Base-by-base conservation (phyloP, 2,329 filamentous ascomycete species). In the Clonostachys rhizophaga region DNA sequence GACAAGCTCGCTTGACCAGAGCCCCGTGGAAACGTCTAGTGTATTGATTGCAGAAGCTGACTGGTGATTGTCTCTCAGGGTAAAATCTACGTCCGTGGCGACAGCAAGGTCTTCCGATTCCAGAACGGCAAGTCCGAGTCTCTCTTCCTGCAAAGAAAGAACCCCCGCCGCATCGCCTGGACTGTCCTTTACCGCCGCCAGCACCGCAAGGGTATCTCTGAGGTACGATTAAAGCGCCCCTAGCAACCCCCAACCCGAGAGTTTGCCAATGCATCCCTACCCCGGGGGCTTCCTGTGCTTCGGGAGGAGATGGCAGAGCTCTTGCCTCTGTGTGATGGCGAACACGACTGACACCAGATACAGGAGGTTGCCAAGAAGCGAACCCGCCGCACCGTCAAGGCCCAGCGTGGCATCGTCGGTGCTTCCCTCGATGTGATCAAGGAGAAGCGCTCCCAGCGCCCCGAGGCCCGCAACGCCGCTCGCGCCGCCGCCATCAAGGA, bases 71-170 rank as follows among this genome's bases (percentile, higher is more conserved):
- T 45, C 66, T 69, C 71, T 69, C 71, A 97, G 94, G 94, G 94
- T 82, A 97, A 97, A 84, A 88, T 99, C 81, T 99, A 92, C 82
- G 81, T 99, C 84, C 91, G 94, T 77, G 91, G 92, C 72, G 94
- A 99, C 84, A 95, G 89, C 91, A 99, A 97, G 84, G 86, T 97
- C 83, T 99, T 99, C 89, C 91, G 94, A 72, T 99, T 99, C 89
- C 91, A 96, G 79, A 96, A 95, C 79, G 91, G 94, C 82, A 99
- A 99, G 83, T 92, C 90, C 78, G 94, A 99, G 81, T 96, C 91
- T 62, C 89, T 99, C 62, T 99, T 99, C 86, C 89, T 97, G 65
- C 94, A 99, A 85, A 92, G 94, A 84, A 99, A 99, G 90, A 99
- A 99, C 86, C 94, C 94, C 73, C 92, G 94, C 76, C 91, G 92